These are phyloP conservation scores for Verticillium albo-atrum DNA, from an alignment of 2,329 filamentous ascomycete species.

Conservation along the genomic window DNA sequence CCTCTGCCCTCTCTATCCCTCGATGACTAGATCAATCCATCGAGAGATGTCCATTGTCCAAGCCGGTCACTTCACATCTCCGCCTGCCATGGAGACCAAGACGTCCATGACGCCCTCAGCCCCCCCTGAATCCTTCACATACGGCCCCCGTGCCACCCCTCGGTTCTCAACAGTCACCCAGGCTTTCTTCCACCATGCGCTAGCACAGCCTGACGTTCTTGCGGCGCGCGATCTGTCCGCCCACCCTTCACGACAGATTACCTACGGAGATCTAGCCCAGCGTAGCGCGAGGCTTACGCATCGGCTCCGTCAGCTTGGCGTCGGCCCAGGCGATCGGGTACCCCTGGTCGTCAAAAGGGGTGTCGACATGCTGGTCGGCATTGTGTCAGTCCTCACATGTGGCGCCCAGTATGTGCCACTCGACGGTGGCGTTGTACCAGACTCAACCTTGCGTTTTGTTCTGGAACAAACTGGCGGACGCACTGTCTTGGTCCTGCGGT, in stretches of 20 bases:
- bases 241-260: constrained; percentile 14
- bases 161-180: constrained; percentile 25
- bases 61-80: neutral
- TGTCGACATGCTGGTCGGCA: constrained; percentile 36
- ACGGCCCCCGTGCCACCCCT: neutral
- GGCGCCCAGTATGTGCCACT: constrained; percentile 42
- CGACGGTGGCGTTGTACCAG: constrained; percentile 42
- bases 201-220: neutral
- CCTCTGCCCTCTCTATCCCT: neutral
- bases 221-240: constrained; percentile 1
- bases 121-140: neutral
- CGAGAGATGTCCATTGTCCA: neutral
- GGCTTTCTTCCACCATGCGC: constrained; percentile 29
- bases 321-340: constrained; percentile 29
- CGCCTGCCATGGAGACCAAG: neutral
- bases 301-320: constrained; percentile 20
- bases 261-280: constrained; percentile 23
- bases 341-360: constrained; percentile 36
- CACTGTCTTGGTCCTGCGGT: constrained; percentile 34
- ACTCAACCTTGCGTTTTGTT: constrained; percentile 42
- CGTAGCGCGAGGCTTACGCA: constrained; percentile 28
- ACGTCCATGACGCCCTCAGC: neutral
- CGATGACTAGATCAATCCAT: neutral
- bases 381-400: constrained; percentile 36
- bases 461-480: constrained; percentile 36